Evolutionary conservation across 169 alveolate species (phyloP), one percentile per base, ranked within the genome.

Genomic region (Plasmodium gonderi): DNA sequence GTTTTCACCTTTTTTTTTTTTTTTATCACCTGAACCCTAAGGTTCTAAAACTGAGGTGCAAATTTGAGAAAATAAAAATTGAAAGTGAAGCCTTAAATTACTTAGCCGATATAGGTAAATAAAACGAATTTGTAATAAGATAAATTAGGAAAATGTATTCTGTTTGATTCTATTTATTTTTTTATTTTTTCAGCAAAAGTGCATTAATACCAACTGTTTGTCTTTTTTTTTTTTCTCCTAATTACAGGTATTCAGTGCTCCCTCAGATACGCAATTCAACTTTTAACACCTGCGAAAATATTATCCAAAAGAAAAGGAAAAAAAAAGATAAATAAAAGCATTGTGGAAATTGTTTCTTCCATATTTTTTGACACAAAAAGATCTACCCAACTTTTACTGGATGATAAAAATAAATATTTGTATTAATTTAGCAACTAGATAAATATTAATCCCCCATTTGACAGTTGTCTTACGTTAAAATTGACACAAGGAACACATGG

Each of bases 301-400:
- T 94, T 98, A 68, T 98, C 99, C 49, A 94, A 94, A 83, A 98
- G 99, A 49, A 95, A 97, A 49, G 94, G 94, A 36, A 99, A 98
- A 85, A 96, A 94, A 75, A 85, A 95, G 89, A 97, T 98, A 42
- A 94, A 96, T 12, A 96, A 95, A 91, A 96, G 95, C 29, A 99
- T 98, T 68, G 95, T 99, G n/a, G 98, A 98, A 75, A 99, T 97
- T 72, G 98, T 98, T 68, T 98, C 97, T 81, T 69, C 90, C 36
- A 96, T 99, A 77, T 99, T 99, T 95, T 98, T 97, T 91, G 99
- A 99, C 91, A 99, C 99, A 23, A 98, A 98, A 92, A 87, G 98
- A 40, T 98, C 99, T 49, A 98, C 99, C 7, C 96, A 97, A 89
- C 91, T 98, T 54, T 95, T 99, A 68, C 97, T 96, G 65, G 98